phyloP scores from a whole-genome alignment of 495 filamentous ascomycete genomes.

The Penicillium subrubescens region DNA sequence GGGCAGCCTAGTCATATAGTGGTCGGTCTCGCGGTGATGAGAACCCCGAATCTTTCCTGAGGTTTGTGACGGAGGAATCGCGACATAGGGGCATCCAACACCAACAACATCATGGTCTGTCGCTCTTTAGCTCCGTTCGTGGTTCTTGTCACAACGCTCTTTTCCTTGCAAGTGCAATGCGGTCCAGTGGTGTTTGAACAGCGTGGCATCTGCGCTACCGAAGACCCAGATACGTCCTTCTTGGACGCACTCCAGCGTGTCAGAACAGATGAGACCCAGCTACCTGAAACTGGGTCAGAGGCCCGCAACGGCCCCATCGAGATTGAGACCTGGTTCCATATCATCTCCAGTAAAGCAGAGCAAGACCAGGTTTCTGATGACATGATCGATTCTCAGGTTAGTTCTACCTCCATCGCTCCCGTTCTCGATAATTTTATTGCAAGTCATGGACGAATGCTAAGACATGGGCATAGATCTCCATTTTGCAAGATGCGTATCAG shows the following conservation, averaged over 20 bases:
- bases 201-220: constrained; percentile 44
- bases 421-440: not conserved
- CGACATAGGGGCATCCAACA: constrained; percentile 18
- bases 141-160: constrained; percentile 23
- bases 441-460: constrained; percentile 1
- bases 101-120: constrained; percentile 33
- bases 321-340: constrained; percentile 54
- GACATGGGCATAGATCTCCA: constrained; percentile 32
- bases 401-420: constrained; percentile 6
- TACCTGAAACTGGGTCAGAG: constrained; percentile 17
- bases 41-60: not conserved
- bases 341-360: constrained; percentile 43
- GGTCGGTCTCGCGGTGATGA: not conserved
- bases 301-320: constrained; percentile 37
- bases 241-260: constrained; percentile 33
- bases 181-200: constrained; percentile 18
- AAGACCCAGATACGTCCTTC: constrained; percentile 34
- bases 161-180: constrained; percentile 22
- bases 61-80: constrained; percentile 13
- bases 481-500: constrained; percentile 46
- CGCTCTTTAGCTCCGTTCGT: constrained; percentile 26
- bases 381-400: constrained; percentile 49
- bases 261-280: constrained; percentile 17
- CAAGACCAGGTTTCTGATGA: constrained; percentile 34
- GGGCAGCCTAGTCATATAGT: constrained; percentile 13